Evolutionary conservation across 2,329 filamentous ascomycete genomes (phyloP).

Genomic region (Bipolaris bicolor): DNA sequence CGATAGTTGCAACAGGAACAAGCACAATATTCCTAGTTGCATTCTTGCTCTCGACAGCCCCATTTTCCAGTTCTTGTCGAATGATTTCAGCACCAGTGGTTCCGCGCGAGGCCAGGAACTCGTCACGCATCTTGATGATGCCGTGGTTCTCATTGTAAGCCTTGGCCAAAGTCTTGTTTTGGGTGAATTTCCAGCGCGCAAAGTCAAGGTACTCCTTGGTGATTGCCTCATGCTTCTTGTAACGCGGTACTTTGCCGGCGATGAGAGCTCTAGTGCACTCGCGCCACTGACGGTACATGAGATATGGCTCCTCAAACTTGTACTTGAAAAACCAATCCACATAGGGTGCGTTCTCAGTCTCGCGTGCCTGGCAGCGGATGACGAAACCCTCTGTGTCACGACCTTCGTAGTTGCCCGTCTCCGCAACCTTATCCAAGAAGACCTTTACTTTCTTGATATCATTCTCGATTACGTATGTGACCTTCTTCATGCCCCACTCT

Average conservation of each 20-base stretch:
- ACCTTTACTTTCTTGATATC: slow-evolving; percentile 74
- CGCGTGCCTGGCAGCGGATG: slow-evolving; percentile 78
- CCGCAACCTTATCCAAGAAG: slow-evolving; percentile 84
- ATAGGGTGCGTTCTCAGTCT: slow-evolving; percentile 62
- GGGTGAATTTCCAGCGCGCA: slow-evolving; percentile 73
- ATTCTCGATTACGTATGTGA: slow-evolving; percentile 77
- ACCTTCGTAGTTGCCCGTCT: slow-evolving; percentile 87
- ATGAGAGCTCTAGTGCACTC: slow-evolving; percentile 95
- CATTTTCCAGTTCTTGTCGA: slow-evolving; percentile 68
- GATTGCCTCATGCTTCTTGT: slow-evolving; percentile 85
- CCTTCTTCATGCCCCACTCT: slow-evolving; percentile 92
- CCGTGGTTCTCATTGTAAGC: slow-evolving; percentile 88
- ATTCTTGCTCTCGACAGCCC: slow-evolving; percentile 58
- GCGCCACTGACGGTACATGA: slow-evolving; percentile 99
- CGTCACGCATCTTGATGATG: slow-evolving; percentile 88
- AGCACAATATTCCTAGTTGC: slow-evolving; percentile 75
- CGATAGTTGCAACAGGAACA: slow-evolving; percentile 90
- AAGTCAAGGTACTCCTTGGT: slow-evolving; percentile 90
- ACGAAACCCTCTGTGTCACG: slow-evolving; percentile 97
- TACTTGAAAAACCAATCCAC: slow-evolving; percentile 99
- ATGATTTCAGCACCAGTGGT: slow-evolving; percentile 90
- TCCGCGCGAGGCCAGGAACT: slow-evolving; percentile 83
- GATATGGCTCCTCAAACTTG: slow-evolving; percentile 98
- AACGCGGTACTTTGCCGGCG: slow-evolving; percentile 71
- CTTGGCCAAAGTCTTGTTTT: slow-evolving; percentile 70